Conservation (phyloP, 2,329 filamentous ascomycete genomes). For the Calonectria naviculata region DNA sequence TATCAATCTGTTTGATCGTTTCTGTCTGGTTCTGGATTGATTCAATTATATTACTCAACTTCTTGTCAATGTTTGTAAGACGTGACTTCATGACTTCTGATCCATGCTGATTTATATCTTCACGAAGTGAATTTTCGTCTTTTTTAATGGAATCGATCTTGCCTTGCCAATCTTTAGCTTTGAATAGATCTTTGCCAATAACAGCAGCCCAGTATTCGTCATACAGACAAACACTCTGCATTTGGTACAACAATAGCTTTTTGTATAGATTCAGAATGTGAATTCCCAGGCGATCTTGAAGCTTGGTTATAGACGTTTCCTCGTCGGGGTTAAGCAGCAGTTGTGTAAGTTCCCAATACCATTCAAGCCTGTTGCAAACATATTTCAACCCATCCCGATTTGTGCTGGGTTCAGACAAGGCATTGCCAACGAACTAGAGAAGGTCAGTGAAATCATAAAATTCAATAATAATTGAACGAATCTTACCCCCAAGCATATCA, state of each 20-base stretch:
- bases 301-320: not conserved
- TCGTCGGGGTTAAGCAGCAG: not conserved
- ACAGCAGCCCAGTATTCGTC: not conserved
- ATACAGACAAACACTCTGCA: slow-evolving; percentile 11
- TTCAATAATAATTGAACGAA: too few relatives aligned
- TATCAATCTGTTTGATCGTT: not conserved
- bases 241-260: not conserved
- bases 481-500: slow-evolving; percentile 4
- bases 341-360: slow-evolving; percentile 10
- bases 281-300: not conserved
- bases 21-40: not conserved
- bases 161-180: not conserved
- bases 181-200: not conserved
- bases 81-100: not conserved
- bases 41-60: not conserved
- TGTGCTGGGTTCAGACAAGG: not conserved
- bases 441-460: not conserved
- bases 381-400: slow-evolving; percentile 8
- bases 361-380: not conserved
- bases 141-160: slow-evolving; percentile 10
- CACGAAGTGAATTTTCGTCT: not conserved
- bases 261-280: not conserved
- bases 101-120: not conserved
- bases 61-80: not conserved
- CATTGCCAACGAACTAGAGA: slow-evolving; percentile 1